Evolutionary conservation across 2,329 filamentous ascomycete genomes (phyloP).

Genomic region (Stemphylium vesicarium): DNA sequence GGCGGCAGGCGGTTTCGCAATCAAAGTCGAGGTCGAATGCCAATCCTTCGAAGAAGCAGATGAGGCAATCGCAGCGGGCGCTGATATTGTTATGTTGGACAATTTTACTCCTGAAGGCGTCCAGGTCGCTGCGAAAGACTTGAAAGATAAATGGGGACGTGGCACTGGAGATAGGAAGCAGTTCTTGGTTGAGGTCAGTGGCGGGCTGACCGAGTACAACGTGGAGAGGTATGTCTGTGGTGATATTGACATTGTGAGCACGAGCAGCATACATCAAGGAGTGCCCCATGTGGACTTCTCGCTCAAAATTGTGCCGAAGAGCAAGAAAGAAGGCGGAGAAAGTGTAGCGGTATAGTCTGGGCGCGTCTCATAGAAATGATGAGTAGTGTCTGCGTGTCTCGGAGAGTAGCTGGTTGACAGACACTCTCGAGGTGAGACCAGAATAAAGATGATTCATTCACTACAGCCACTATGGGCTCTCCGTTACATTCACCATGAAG

Average conservation of each 20-base stretch:
- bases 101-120: conserved; percentile 88
- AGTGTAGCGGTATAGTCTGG: conserved; percentile 13
- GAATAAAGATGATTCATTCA: not conserved
- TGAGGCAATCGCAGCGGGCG: conserved; percentile 87
- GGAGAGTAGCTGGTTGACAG: not conserved
- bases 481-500: not conserved
- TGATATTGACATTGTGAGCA: conserved; percentile 95
- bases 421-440: not conserved
- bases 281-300: conserved; percentile 95
- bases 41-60: conserved; percentile 87
- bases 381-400: not conserved
- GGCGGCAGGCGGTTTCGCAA: conserved; percentile 81
- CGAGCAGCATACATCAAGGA: conserved; percentile 95
- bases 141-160: conserved; percentile 79
- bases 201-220: conserved; percentile 85
- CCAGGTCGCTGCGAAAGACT: conserved; percentile 71
- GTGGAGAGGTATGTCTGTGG: conserved; percentile 76
- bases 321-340: conserved; percentile 28
- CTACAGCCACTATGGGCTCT: not conserved
- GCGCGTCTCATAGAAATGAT: not conserved
- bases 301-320: conserved; percentile 75
- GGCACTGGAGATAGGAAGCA: conserved; percentile 67
- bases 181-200: conserved; percentile 87
- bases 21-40: conserved; percentile 97
- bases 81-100: conserved; percentile 96